Percentiles rank a stretch among this genome's conserved stretches.
phyloP scores from a whole-genome alignment of 352 stramenopile species.

The Pilasporangium apinafurcum region DNA sequence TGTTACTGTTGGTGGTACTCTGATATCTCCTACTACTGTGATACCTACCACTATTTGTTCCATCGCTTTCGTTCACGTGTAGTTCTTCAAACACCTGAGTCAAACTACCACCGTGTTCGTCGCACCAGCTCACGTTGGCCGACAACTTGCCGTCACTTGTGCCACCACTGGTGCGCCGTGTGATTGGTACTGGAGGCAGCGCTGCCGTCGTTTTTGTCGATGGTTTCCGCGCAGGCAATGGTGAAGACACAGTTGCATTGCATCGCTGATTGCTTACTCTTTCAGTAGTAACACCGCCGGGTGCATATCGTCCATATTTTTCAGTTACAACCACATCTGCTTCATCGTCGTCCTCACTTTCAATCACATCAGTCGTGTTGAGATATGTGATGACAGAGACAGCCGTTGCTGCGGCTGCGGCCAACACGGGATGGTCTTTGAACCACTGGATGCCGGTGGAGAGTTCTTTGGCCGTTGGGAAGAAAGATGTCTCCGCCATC shows the following conservation, averaged over 20 bases:
- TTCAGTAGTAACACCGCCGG: no score
- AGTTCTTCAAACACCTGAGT: constrained; percentile 67
- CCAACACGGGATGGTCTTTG: constrained; percentile 78
- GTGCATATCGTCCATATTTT: no score
- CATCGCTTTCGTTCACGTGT: constrained; percentile 6
- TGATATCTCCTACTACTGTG: not conserved
- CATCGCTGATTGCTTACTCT: no score
- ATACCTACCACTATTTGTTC: not conserved
- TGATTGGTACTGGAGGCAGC: no score
- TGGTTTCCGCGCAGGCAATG: not conserved
- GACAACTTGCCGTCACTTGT: constrained; percentile 34
- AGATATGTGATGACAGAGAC: constrained; percentile 83
- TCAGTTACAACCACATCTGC: no score
- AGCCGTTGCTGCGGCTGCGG: constrained; percentile 65
- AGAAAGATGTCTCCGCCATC: constrained; percentile 57
- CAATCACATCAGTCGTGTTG: constrained; percentile 34
- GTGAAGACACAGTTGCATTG: no score
- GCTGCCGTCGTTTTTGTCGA: constrained; percentile 5
- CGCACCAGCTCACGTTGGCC: constrained; percentile 72
- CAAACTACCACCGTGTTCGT: constrained; percentile 71
- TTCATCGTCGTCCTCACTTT: constrained; percentile 12
- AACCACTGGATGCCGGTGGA: constrained; percentile 81
- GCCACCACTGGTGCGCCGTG: no score
- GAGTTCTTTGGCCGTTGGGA: constrained; percentile 81
- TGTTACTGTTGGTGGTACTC: not conserved